Evolutionary conservation across 768 basidiomycete species (phyloP), one percentile per base, ranked within the genome.

Genomic region (Suillus lakei): DNA sequence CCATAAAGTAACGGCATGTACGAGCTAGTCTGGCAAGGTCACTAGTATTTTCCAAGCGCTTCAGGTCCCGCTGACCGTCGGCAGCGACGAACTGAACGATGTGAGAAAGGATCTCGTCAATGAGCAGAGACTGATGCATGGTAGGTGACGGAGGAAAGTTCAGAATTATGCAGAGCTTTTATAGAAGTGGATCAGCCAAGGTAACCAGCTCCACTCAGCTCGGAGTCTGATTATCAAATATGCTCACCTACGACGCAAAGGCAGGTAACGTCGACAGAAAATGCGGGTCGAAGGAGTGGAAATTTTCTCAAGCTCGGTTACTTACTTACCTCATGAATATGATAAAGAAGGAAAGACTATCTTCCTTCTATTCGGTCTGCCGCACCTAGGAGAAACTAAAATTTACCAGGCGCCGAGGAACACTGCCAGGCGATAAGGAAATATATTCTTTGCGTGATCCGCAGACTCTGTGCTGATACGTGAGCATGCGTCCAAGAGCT

Each of bases 101-200:
- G 41, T 53, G 69, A 38, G 71, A 64, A 0, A 65, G 34, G 32
- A 77, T 73, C 56, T 77, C 77, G 15, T 70, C 67, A 39, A 77
- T 68, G 48, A 72, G 69, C n/a, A 77, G 64, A 67, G 73, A 76
- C 4, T n/a, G 67, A 36, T 77, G 76, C 76, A 78, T 76, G 18
- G 46, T 48, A 18, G 21, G 13, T 13, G 13, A 23, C 6, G 48
- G 26, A 50, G 12, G 28, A 28, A 41, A 30, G 18, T 28, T 41
- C 26, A 28, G 13, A 41, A 28, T 21, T 30, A 18, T 41, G 28
- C 58, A 59, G 18, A 53, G 28, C 28, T 53, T 53, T 5, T 30
- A 30, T 9, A 30, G 28, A 59, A 30, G 9, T 28, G 32, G 32
- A 59, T 39, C 26, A 39, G 38, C 4, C 5, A 38, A 26, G 8